These are phyloP conservation scores for Suhomyces sp. DNA, from an alignment of 805 yeast genomes.

Conservation along the genomic window DNA sequence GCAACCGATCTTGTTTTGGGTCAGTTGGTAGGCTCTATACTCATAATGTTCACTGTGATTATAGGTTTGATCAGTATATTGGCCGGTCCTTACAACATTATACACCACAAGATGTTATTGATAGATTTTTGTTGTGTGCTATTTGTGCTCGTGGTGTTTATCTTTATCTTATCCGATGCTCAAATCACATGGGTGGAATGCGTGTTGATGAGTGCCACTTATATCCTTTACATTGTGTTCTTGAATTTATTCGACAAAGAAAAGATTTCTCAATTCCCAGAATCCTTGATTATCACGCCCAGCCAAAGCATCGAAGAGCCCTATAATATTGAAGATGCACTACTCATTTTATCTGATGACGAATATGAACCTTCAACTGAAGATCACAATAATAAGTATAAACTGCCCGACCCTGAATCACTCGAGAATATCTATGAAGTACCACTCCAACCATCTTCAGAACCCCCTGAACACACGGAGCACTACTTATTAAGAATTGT, in stretches of 20 bases:
- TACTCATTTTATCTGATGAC: slow-evolving; percentile 18
- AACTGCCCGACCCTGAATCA: background rate
- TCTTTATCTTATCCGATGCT: slow-evolving; percentile 32
- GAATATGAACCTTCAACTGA: slow-evolving; percentile 4
- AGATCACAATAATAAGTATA: background rate
- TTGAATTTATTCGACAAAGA: slow-evolving; percentile 13
- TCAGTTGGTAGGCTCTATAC: slow-evolving; percentile 35
- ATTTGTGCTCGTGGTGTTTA: slow-evolving; percentile 23
- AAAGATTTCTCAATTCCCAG: background rate
- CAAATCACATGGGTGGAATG: slow-evolving; percentile 32
- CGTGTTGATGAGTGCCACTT: slow-evolving; percentile 20
- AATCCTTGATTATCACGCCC: background rate
- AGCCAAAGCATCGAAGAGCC: slow-evolving; percentile 8
- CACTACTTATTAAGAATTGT: background rate
- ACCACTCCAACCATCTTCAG: background rate
- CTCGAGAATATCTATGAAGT: background rate
- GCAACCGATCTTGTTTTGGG: slow-evolving; percentile 36
- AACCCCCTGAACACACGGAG: background rate
- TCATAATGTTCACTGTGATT: slow-evolving; percentile 31
- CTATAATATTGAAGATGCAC: slow-evolving; percentile 22
- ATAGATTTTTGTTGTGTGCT: slow-evolving; percentile 31
- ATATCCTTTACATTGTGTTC: slow-evolving; percentile 23
- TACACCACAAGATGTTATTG: slow-evolving; percentile 15
- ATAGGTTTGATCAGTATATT: slow-evolving; percentile 30
- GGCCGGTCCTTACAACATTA: slow-evolving; percentile 22